Evolutionary conservation across 768 basidiomycete species (phyloP).

Genomic region (Leccinellum albellum): DNA sequence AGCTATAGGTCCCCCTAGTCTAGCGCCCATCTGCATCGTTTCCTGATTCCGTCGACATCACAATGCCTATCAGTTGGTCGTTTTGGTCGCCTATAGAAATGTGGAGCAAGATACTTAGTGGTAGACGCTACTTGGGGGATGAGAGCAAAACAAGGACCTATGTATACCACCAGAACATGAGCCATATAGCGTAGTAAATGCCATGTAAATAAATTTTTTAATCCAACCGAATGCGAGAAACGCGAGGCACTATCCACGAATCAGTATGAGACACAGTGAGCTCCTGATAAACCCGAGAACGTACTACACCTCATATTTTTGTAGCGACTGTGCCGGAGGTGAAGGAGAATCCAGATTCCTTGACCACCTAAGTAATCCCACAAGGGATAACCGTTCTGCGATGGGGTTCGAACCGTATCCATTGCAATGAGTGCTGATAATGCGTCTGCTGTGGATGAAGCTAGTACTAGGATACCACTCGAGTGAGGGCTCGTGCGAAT

Average conservation of each 20-base stretch:
- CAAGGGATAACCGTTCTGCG: conserved; percentile 31
- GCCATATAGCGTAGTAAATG: neutral
- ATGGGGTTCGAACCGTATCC: conserved; percentile 44
- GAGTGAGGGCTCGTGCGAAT: conserved; percentile 1
- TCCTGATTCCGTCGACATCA: neutral
- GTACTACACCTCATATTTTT: neutral
- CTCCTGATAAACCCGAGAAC: neutral
- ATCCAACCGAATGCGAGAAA: too few species aligned
- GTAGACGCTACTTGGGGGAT: too few species aligned
- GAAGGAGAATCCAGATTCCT: conserved; percentile 45
- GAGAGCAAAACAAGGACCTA: too few species aligned
- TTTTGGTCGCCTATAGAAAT: neutral
- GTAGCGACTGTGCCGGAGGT: conserved; percentile 52
- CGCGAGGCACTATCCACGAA: neutral
- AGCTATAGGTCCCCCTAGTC: too few species aligned
- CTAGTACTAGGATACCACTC: conserved; percentile 27
- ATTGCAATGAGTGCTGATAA: conserved; percentile 7
- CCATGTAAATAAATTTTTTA: too few species aligned
- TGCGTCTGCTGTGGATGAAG: conserved; percentile 22
- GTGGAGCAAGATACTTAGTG: neutral
- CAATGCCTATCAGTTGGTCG: neutral
- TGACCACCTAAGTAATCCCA: conserved; percentile 35
- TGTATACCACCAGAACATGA: too few species aligned
- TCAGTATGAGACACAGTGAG: neutral
- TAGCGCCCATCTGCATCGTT: neutral